Evolutionary conservation across 148 eudicot species (phyloP).

Genomic region (Rheum nobile): DNA sequence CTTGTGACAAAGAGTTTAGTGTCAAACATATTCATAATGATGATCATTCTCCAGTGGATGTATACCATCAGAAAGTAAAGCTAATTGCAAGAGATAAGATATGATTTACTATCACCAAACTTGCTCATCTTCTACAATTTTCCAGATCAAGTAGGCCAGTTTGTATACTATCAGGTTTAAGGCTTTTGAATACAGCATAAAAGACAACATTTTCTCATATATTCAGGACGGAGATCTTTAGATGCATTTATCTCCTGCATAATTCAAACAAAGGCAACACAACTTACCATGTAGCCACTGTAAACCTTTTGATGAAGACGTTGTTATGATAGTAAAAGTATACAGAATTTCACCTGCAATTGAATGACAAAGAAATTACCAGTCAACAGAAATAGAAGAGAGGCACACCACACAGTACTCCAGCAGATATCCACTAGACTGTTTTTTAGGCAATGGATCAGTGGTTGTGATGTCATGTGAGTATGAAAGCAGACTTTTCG

Average conservation of each 20-base stretch:
- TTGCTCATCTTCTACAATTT: neutral
- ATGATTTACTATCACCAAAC: neutral
- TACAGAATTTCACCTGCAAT: slow-evolving; percentile 66
- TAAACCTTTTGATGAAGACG: slow-evolving; percentile 69
- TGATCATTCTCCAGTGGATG: neutral
- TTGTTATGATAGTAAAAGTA: slow-evolving; percentile 84
- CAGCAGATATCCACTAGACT: neutral
- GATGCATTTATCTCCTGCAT: neutral
- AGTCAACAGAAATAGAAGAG: neutral
- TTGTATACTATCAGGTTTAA: neutral
- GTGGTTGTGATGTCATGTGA: neutral
- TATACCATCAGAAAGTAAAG: neutral
- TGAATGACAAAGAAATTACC: neutral
- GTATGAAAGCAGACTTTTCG: neutral
- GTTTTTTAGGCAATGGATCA: neutral
- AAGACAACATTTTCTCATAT: neutral
- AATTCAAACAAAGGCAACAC: slow-evolving; percentile 8
- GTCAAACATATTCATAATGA: neutral
- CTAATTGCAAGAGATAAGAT: neutral
- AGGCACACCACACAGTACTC: neutral
- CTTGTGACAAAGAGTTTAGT: neutral
- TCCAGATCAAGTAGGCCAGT: neutral
- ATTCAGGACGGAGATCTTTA: neutral
- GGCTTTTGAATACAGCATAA: neutral
- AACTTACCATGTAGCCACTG: slow-evolving; percentile 86